These are phyloP conservation scores for Coniophora puteana DNA, from an alignment of 1,284 basidiomycete genomes.

Conservation along the genomic window DNA sequence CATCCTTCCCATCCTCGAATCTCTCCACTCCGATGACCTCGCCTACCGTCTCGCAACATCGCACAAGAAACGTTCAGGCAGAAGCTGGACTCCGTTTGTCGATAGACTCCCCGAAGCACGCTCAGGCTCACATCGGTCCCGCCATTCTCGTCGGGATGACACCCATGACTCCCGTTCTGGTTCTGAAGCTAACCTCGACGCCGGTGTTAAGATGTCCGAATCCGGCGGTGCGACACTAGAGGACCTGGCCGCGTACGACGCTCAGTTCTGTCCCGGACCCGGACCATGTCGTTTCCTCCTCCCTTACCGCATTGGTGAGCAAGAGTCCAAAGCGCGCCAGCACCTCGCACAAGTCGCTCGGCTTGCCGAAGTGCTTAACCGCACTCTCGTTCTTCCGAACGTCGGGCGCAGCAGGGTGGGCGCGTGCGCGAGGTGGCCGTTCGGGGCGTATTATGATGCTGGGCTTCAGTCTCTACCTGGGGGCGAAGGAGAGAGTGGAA, in stretches of 20 bases:
- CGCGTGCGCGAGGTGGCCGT: conserved; percentile 39
- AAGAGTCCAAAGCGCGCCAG: conserved; percentile 45
- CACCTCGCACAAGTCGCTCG: conserved; percentile 42
- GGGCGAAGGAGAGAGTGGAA: conserved; percentile 14
- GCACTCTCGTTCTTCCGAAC: conserved; percentile 50
- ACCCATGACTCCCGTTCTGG: no score
- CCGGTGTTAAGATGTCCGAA: no score
- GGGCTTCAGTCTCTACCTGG: no score
- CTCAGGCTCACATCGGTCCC: neutral
- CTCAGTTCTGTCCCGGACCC: conserved; percentile 14
- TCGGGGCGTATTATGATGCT: conserved; percentile 45
- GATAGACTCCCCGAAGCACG: conserved; percentile 27
- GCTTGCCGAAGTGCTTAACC: conserved; percentile 39
- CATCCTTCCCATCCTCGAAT: conserved; percentile 24
- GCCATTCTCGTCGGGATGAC: no score
- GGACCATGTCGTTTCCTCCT: conserved; percentile 41
- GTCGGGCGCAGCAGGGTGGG: conserved; percentile 47
- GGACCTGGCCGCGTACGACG: conserved; percentile 15
- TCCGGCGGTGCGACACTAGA: no score
- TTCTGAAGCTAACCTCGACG: no score
- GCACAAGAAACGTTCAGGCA: conserved; percentile 8
- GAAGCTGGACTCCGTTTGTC: conserved; percentile 28
- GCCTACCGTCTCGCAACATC: conserved; percentile 14
- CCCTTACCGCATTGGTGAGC: conserved; percentile 42
- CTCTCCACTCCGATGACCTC: conserved; percentile 15